Evolutionary conservation across 257 asterid species (phyloP).

Genomic region (Scutellaria barbata): DNA sequence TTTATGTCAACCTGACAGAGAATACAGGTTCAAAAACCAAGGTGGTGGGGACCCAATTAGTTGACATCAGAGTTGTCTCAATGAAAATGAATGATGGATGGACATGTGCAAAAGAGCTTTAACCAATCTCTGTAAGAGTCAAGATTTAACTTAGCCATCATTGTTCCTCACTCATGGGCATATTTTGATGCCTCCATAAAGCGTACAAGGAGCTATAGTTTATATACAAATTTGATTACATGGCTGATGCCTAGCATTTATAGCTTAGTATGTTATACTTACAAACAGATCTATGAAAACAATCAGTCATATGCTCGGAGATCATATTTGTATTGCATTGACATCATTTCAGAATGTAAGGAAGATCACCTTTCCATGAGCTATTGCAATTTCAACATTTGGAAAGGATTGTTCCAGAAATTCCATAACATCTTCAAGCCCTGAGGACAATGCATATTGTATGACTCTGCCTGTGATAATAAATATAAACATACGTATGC

Average conservation of each 20-base stretch:
- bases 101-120: slow-evolving; percentile 10
- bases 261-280: background rate
- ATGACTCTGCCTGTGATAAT: slow-evolving; percentile 28
- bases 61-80: background rate
- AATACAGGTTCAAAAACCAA: background rate
- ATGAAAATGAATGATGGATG: slow-evolving; percentile 10
- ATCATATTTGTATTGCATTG: slow-evolving; percentile 21
- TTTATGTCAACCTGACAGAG: background rate
- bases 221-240: slow-evolving; percentile 13
- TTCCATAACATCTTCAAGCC: slow-evolving; percentile 92
- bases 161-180: slow-evolving; percentile 9
- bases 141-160: slow-evolving; percentile 22
- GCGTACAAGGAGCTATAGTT: background rate
- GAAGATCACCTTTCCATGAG: slow-evolving; percentile 90
- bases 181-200: background rate
- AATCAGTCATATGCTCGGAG: slow-evolving; percentile 18
- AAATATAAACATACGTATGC: slow-evolving; percentile 4
- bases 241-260: slow-evolving; percentile 1
- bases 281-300: background rate
- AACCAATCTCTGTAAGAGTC: background rate
- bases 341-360: slow-evolving; percentile 25
- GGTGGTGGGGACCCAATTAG: background rate
- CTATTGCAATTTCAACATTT: slow-evolving; percentile 81
- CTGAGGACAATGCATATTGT: slow-evolving; percentile 50
- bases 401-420: slow-evolving; percentile 74